Percentiles rank a stretch among this genome's conserved stretches.
phyloP scores from a whole-genome alignment of 2,329 filamentous ascomycete genomes.

The Fusarium nurragi region DNA sequence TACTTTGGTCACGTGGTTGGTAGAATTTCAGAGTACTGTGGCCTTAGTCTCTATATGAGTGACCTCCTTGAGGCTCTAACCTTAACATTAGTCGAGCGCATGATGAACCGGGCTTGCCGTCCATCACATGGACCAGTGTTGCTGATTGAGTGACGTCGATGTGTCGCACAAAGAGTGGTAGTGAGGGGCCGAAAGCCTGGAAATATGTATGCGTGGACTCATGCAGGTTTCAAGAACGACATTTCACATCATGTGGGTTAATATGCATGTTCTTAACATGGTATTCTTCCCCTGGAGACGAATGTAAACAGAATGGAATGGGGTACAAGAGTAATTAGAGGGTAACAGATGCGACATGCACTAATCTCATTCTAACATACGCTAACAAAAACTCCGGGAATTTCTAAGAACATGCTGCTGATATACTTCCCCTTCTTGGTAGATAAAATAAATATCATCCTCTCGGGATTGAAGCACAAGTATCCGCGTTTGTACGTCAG shows the following conservation, averaged over 20 bases:
- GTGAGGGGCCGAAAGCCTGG: constrained; percentile 9
- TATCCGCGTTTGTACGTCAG: constrained; percentile 25
- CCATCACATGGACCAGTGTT: constrained; percentile 33
- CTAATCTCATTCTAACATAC: neutral
- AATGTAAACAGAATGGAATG: neutral
- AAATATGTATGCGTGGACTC: constrained; percentile 4
- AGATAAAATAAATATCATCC: neutral
- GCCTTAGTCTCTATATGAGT: neutral
- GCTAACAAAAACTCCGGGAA: neutral
- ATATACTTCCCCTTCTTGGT: neutral
- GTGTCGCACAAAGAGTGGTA: constrained; percentile 23
- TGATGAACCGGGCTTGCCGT: constrained; percentile 34
- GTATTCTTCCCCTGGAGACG: neutral
- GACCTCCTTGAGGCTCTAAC: constrained; percentile 16
- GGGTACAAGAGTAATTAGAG: neutral
- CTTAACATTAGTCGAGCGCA: neutral
- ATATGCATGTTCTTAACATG: constrained; percentile 4
- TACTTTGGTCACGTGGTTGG: neutral
- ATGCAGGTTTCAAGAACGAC: constrained; percentile 1
- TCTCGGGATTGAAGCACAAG: neutral
- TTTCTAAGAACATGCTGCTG: neutral
- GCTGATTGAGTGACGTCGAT: constrained; percentile 30
- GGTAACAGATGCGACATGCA: neutral
- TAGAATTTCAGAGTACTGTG: neutral
- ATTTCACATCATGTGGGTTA: neutral